Conservation (phyloP, 495 filamentous ascomycete genomes). For the Neurospora sp. region DNA sequence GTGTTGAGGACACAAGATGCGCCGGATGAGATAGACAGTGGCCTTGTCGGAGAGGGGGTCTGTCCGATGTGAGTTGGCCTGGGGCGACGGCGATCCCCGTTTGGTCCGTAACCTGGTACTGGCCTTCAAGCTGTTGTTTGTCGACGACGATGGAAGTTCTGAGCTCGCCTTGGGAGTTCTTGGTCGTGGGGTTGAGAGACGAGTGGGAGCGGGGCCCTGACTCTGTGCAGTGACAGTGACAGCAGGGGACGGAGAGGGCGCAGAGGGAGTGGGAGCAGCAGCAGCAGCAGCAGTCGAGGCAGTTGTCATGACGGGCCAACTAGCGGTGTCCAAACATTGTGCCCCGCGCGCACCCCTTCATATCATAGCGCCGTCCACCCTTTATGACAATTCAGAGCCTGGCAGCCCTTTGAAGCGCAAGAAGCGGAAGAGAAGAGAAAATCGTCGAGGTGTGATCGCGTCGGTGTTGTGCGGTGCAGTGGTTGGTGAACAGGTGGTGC, state of each 20-base stretch:
- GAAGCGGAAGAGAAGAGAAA: neutral
- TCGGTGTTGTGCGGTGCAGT: neutral
- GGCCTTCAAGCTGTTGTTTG: neutral
- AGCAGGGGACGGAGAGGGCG: neutral
- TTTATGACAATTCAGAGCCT: neutral
- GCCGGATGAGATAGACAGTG: conserved; percentile 41
- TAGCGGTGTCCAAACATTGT: neutral
- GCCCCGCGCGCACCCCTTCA: neutral
- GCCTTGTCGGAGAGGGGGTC: conserved; percentile 43
- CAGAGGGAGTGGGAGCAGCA: neutral
- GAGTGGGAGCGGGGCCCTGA: conserved; percentile 10
- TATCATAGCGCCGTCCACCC: neutral
- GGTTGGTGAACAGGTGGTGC: neutral
- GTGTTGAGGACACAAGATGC: conserved; percentile 40
- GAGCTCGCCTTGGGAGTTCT: conserved; percentile 12
- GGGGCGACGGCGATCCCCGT: conserved; percentile 18
- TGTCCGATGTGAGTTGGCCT: conserved; percentile 15
- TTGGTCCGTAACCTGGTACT: conserved; percentile 1
- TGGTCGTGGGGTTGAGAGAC: conserved; percentile 17
- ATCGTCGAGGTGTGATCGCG: neutral
- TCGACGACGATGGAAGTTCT: neutral
- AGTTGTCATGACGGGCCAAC: conserved; percentile 1
- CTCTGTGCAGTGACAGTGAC: conserved; percentile 13
- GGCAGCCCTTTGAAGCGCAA: neutral
- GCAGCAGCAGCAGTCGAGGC: neutral